Evolutionary conservation across 768 basidiomycete species (phyloP), one percentile per base, ranked within the genome.

Genomic region (Neoboletus magnificus): DNA sequence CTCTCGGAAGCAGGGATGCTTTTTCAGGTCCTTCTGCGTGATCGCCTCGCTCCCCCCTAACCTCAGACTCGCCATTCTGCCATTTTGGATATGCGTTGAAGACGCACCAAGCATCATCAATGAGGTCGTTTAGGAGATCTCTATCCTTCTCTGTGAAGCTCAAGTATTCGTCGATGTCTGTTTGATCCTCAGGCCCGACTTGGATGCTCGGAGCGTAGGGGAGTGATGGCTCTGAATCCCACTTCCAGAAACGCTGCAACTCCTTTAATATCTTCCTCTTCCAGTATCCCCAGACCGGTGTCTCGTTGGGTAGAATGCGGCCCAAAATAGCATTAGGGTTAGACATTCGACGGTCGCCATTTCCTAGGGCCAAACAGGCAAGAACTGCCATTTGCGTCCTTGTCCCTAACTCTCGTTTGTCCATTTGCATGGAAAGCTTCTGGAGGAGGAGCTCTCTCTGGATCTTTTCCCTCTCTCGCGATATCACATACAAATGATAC

Each of bases 401-500:
- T 37, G 68, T 70, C 13, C 68, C 58, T 9, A 62, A 33, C 7
- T 6, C 40, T 36, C 52, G 41, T 25, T 65, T 69, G 37, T 60
- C 58, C 55, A 48, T 48, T 18, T 4, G 32, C 18, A 20, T 32
- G 11, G 50, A 41, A 23, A 67, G 63, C 22, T 45, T 22, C 15
- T 23, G 30, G 30, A 41, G 30, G 40, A 69, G 70, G 13, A 68
- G 57, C 5, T 55, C 50, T 27, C 48, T 32, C 13, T 71, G 68
- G 11, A 57, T 29, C 6, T 23, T 27, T n/a, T 63, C 53, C 41
- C 51, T 60, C n/a, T 77, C 72, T 63, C 75, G 57, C 1, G 68
- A 66, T 5, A 53, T 61, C 47, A 75, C 60, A 23, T 55, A 70
- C 1, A 69, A 39, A 33, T 74, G 73, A 52, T 75, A 74, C 6